Evolutionary conservation across 1,284 basidiomycete genomes (phyloP).

Genomic region (Acaromyces ingoldii): DNA sequence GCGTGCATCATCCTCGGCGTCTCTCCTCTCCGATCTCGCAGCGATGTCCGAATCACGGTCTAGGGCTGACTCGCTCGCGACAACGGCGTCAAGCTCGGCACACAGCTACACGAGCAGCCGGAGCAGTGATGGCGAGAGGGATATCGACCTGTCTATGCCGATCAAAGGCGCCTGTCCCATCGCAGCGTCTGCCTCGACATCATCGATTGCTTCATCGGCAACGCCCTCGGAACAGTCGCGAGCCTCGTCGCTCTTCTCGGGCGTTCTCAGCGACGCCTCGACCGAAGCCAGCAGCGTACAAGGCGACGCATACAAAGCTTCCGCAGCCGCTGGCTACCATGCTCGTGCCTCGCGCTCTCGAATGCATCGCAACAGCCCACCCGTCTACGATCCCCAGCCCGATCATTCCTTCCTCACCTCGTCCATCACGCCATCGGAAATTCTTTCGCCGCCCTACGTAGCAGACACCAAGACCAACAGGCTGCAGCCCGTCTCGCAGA

Average conservation of each 20-base stretch:
- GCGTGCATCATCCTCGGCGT: constrained; percentile 13
- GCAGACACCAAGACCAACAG: constrained; percentile 11
- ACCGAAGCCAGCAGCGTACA: background rate
- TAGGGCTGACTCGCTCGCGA: constrained; percentile 27
- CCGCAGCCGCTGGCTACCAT: constrained; percentile 2
- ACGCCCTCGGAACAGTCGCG: constrained; percentile 16
- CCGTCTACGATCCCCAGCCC: constrained; percentile 26
- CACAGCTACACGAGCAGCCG: background rate
- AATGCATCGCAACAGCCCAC: background rate
- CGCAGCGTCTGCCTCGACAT: constrained; percentile 20
- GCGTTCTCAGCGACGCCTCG: constrained; percentile 15
- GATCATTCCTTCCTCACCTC: constrained; percentile 35
- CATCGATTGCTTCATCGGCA: constrained; percentile 27
- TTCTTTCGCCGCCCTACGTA: constrained; percentile 24
- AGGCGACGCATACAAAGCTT: background rate
- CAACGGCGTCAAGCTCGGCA: constrained; percentile 17
- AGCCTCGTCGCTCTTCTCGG: constrained; percentile 27
- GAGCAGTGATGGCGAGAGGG: constrained; percentile 5
- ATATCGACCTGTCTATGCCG: background rate
- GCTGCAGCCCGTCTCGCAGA: background rate
- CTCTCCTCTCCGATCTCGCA: background rate
- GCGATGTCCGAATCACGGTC: constrained; percentile 11
- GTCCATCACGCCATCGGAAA: constrained; percentile 30
- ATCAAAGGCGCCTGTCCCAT: background rate
- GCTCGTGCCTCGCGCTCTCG: background rate